Evolutionary conservation across 805 yeast species (phyloP).

Genomic region (Wickerhamiella vanderwaltii): DNA sequence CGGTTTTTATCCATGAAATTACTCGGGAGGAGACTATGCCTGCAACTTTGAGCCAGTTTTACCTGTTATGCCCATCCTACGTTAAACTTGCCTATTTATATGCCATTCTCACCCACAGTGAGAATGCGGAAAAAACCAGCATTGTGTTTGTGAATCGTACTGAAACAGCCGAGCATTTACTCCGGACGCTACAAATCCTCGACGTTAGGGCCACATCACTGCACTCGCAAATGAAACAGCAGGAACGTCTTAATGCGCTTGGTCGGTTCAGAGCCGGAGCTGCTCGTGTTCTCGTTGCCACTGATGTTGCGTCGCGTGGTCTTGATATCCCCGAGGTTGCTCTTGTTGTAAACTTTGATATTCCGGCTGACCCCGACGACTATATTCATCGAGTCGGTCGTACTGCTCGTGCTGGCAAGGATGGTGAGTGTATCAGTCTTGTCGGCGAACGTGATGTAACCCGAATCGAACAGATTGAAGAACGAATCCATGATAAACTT

Average conservation of each 20-base stretch:
- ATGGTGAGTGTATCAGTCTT: slow-evolving; percentile 71
- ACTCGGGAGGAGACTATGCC: slow-evolving; percentile 75
- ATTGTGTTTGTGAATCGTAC: slow-evolving; percentile 90
- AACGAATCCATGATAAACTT: slow-evolving; percentile 69
- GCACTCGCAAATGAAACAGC: slow-evolving; percentile 91
- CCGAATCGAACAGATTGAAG: slow-evolving; percentile 76
- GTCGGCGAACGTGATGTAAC: slow-evolving; percentile 77
- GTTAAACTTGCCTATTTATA: slow-evolving; percentile 84
- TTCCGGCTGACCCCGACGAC: slow-evolving; percentile 94
- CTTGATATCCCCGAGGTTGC: slow-evolving; percentile 90
- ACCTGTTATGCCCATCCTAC: slow-evolving; percentile 69
- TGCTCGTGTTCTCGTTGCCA: slow-evolving; percentile 83
- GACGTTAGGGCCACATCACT: slow-evolving; percentile 77
- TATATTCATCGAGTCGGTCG: slow-evolving; percentile 96
- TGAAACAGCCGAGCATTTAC: slow-evolving; percentile 72
- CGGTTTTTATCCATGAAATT: slow-evolving; percentile 61
- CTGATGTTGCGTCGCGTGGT: slow-evolving; percentile 97
- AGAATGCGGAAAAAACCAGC: slow-evolving; percentile 52
- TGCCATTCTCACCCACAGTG: slow-evolving; percentile 49
- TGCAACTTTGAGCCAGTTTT: slow-evolving; percentile 48
- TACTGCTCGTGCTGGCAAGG: slow-evolving; percentile 95
- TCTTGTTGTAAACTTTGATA: slow-evolving; percentile 79
- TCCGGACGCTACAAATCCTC: slow-evolving; percentile 60
- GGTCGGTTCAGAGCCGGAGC: slow-evolving; percentile 92
- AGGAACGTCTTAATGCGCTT: slow-evolving; percentile 78